Conservation (phyloP, 2,329 filamentous ascomycete species). For the Botrytis fabae region DNA sequence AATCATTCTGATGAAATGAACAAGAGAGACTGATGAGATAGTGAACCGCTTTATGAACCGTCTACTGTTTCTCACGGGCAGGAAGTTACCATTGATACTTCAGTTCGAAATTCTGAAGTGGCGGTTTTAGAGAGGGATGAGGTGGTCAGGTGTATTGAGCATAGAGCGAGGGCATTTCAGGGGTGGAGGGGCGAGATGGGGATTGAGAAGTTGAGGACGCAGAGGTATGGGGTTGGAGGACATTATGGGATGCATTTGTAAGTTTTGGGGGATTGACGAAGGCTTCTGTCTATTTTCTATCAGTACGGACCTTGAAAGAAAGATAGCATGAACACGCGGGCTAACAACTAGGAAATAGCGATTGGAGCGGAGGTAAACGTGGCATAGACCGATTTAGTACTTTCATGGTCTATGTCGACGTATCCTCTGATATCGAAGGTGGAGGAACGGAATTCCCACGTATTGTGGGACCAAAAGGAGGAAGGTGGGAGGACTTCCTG, state of each 20-base stretch:
- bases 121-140: slow-evolving; percentile 49
- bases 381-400: slow-evolving; percentile 51
- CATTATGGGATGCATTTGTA: slow-evolving; percentile 48
- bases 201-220: slow-evolving; percentile 61
- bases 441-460: slow-evolving; percentile 63
- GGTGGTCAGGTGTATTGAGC: slow-evolving; percentile 58
- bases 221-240: slow-evolving; percentile 59
- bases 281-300: background rate
- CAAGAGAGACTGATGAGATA: slow-evolving; percentile 30
- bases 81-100: slow-evolving; percentile 48
- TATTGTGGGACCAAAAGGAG: slow-evolving; percentile 44
- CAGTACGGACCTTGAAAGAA: background rate
- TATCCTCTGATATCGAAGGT: slow-evolving; percentile 47
- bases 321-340: background rate
- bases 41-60: slow-evolving; percentile 51
- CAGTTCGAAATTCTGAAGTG: slow-evolving; percentile 54
- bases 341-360: slow-evolving; percentile 52
- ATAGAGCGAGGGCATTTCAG: slow-evolving; percentile 58
- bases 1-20: background rate
- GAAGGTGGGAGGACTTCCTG: slow-evolving; percentile 57
- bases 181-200: slow-evolving; percentile 59
- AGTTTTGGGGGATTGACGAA: background rate
- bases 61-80: slow-evolving; percentile 55
- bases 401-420: slow-evolving; percentile 62
- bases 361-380: slow-evolving; percentile 51